These are phyloP conservation scores for Pseudonectria foliicola DNA, from an alignment of 2,329 filamentous ascomycete species.

Conservation along the genomic window DNA sequence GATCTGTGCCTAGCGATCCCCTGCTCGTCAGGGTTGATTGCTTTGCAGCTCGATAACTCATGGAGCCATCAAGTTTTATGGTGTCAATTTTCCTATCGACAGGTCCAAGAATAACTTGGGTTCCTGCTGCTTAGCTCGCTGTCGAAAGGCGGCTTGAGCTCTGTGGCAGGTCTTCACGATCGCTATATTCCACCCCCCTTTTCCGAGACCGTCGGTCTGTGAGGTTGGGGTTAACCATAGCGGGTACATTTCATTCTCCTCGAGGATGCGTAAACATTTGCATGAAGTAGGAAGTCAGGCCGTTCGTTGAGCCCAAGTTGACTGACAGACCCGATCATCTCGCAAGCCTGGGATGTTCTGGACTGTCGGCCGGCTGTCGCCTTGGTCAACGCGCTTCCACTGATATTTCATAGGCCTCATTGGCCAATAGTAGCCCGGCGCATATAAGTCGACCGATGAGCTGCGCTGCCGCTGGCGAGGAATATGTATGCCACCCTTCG, in stretches of 20 bases:
- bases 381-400: too few relatives aligned
- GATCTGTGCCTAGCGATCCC: constrained; percentile 85
- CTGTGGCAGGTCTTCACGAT: constrained; percentile 50
- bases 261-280: background rate
- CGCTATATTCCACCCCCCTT: constrained; percentile 87
- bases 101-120: constrained; percentile 77
- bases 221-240: constrained; percentile 91
- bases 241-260: constrained; percentile 53
- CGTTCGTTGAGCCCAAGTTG: too few relatives aligned
- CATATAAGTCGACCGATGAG: too few relatives aligned
- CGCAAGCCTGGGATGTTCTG: too few relatives aligned
- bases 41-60: constrained; percentile 79
- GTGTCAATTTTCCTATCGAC: constrained; percentile 90
- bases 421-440: too few relatives aligned
- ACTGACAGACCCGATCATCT: too few relatives aligned
- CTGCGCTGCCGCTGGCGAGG: too few relatives aligned
- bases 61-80: constrained; percentile 71
- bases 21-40: constrained; percentile 66
- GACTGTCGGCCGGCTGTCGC: too few relatives aligned
- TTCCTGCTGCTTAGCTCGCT: constrained; percentile 60
- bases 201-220: constrained; percentile 82
- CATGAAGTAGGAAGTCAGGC: background rate
- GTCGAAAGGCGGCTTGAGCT: constrained; percentile 54
- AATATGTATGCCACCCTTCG: too few relatives aligned
- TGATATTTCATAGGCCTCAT: too few relatives aligned